Conservation (phyloP, 1,139 yeast species). For the Zygoascus sp. region DNA sequence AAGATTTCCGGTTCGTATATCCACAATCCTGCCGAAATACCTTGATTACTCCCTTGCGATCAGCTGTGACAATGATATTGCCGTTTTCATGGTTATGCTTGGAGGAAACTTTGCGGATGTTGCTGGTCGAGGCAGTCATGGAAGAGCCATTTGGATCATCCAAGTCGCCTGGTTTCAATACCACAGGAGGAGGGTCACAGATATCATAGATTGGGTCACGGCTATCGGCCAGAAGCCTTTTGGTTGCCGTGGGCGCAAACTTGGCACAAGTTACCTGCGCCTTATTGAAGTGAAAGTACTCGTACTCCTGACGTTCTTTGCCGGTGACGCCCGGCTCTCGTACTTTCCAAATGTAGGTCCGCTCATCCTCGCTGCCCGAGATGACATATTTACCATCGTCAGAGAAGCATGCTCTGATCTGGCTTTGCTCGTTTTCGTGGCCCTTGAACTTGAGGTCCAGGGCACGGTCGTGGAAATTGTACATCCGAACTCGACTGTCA, state of each 20-base stretch:
- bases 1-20: slow-evolving; percentile 25
- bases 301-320: slow-evolving; percentile 35
- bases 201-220: slow-evolving; percentile 76
- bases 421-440: slow-evolving; percentile 61
- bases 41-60: slow-evolving; percentile 64
- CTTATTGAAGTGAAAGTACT: slow-evolving; percentile 75
- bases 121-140: not conserved
- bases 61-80: slow-evolving; percentile 68
- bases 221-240: slow-evolving; percentile 60
- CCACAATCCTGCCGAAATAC: slow-evolving; percentile 81
- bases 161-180: slow-evolving; percentile 14
- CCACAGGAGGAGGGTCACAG: slow-evolving; percentile 35
- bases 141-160: not conserved
- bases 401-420: slow-evolving; percentile 61
- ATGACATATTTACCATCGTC: slow-evolving; percentile 47
- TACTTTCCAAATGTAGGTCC: slow-evolving; percentile 57
- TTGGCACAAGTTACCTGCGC: slow-evolving; percentile 68
- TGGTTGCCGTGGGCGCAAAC: slow-evolving; percentile 74
- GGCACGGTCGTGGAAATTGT: slow-evolving; percentile 52
- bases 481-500: slow-evolving; percentile 71
- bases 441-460: slow-evolving; percentile 73
- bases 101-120: slow-evolving; percentile 4
- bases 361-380: slow-evolving; percentile 45
- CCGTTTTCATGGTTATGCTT: slow-evolving; percentile 30
- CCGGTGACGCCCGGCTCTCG: slow-evolving; percentile 13